Evolutionary conservation across 2,329 filamentous ascomycete genomes (phyloP).

Genomic region (Fonsecaea monophora): DNA sequence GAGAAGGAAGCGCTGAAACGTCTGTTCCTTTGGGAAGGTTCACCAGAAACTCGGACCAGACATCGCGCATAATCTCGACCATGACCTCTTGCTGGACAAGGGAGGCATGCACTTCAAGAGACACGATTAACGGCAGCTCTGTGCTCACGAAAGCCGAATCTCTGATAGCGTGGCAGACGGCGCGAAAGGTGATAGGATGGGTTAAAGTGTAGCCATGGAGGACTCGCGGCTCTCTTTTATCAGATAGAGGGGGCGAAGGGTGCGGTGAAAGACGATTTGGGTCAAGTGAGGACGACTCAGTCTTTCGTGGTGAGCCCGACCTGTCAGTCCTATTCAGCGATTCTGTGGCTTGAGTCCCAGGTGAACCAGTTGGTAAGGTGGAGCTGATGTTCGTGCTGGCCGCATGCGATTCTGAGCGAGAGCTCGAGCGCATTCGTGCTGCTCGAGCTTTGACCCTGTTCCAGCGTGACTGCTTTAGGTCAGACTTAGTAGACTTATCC

Average conservation of each 20-base stretch:
- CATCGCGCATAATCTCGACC: conserved; percentile 91
- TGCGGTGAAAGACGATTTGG: conserved; percentile 28
- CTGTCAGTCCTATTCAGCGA: not conserved
- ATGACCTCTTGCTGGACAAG: conserved; percentile 85
- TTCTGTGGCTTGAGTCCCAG: not conserved
- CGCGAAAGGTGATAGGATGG: conserved; percentile 81
- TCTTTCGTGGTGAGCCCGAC: not conserved
- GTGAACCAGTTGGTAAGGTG: not conserved
- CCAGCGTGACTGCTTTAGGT: conserved; percentile 36
- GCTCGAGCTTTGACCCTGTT: conserved; percentile 36
- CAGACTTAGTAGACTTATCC: conserved; percentile 22
- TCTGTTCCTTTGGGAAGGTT: conserved; percentile 57
- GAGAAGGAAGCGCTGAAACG: conserved; percentile 64
- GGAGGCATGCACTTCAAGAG: conserved; percentile 87
- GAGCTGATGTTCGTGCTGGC: conserved; percentile 1
- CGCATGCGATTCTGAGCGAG: conserved; percentile 27
- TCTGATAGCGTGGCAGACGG: conserved; percentile 80
- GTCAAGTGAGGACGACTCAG: conserved; percentile 15
- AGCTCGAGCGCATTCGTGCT: conserved; percentile 34
- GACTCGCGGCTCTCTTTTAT: conserved; percentile 74
- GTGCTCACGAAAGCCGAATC: conserved; percentile 78
- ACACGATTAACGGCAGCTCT: conserved; percentile 85
- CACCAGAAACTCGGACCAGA: conserved; percentile 78
- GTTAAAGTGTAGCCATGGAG: conserved; percentile 88
- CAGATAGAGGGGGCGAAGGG: conserved; percentile 16